A percentile compares a stretch with the other conserved stretches of the same genome.
Conservation (phyloP, 305 asterid genomes). For the Fraxinus baroniana region DNA sequence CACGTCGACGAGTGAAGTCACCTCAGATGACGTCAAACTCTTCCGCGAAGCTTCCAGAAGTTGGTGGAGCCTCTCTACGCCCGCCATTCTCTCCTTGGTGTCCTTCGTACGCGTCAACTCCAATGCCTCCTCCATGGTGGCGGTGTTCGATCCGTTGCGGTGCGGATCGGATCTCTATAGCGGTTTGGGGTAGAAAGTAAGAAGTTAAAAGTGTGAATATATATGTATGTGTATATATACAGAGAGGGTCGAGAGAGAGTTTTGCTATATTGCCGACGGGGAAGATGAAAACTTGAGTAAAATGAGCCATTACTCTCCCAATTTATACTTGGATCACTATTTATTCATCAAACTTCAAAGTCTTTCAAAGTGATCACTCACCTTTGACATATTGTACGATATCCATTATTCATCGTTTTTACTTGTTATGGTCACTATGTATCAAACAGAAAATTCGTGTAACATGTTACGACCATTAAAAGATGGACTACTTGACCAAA, state of each 20-base stretch:
- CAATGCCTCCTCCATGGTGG: constrained; percentile 88
- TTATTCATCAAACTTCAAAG: not conserved
- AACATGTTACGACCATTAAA: not conserved
- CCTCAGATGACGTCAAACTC: constrained; percentile 71
- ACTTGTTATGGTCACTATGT: not conserved
- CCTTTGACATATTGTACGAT: not conserved
- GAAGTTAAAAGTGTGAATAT: not conserved
- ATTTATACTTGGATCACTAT: not conserved
- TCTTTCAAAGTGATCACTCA: not conserved
- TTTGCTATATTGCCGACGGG: not conserved
- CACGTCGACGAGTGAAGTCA: constrained; percentile 78
- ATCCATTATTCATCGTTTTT: not conserved
- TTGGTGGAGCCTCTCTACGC: constrained; percentile 90
- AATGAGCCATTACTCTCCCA: not conserved
- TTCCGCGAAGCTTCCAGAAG: constrained; percentile 90
- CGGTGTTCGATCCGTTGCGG: constrained; percentile 1
- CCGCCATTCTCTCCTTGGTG: constrained; percentile 98
- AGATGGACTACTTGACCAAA: not conserved
- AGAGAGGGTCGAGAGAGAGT: not conserved
- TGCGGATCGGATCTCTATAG: not conserved
- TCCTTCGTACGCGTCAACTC: constrained; percentile 93
- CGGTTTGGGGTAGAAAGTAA: not conserved
- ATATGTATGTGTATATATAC: not conserved
- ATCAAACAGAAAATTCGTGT: not conserved
- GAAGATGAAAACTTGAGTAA: not conserved